Base-by-base conservation (phyloP, 768 basidiomycete genomes). In the Kwoniella shandongensis region DNA sequence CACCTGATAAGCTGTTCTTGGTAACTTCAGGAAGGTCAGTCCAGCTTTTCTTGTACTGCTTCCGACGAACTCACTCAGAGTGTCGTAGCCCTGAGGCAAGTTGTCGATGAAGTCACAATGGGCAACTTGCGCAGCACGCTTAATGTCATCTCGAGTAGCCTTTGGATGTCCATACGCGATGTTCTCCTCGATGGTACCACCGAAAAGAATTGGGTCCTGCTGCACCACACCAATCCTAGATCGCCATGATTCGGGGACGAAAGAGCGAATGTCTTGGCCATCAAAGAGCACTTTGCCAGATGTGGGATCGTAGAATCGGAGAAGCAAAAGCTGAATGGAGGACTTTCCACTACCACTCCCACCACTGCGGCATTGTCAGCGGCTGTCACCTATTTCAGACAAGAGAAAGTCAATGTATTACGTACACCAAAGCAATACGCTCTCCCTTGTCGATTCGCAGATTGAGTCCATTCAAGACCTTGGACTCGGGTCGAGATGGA, bases 31-130 rank as follows among this genome's bases (percentile, higher is more conserved):
- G 77, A 23, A 0, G 89, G 32, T 39, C 39, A 52, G 27, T 18
- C 10, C 18, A 10, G 40, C 11, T 18, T 17, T 32, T 18, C 20
- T 2, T 27, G 17, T 10, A 18, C 13, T 22, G 15, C 8, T n/a
- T n/a, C n/a, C n/a, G 1, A 87, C 88, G 54, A 86, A 69, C 88
- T 66, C 59, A 91, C 90, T 91, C 68, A 85, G 81, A 1, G 93
- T 96, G 64, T 94, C 92, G 65, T 93, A 93, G 0, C 92, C 91
- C 56, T 91, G 81, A 10, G 91, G 91, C 82, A 97, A 84, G 4
- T 86, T 85, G 84, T 90, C 88, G 6, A 96, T 85, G 70, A 93
- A 97, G 70, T 93, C 91, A 75, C 92, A 96, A 68, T 96, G 93
- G 2, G 93, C 93, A 45, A 90, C 84, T 15, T 88, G 81, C 0